Conservation (phyloP, 2,329 filamentous ascomycete genomes). For the Ceratocystis albifundus region DNA sequence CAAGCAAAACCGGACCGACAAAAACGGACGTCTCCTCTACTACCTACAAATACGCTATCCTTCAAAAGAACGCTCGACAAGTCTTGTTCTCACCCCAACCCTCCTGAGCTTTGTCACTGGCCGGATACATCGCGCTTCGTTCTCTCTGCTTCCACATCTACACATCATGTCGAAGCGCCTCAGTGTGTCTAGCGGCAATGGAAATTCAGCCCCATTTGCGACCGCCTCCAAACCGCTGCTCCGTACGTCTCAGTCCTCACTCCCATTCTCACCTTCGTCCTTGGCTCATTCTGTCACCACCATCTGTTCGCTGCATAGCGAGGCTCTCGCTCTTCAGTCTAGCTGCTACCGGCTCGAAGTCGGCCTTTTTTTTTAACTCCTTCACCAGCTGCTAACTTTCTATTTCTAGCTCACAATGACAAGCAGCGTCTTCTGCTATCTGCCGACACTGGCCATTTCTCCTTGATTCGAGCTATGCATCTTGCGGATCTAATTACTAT, state of each 20-base stretch:
- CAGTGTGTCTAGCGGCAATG: slow-evolving; percentile 36
- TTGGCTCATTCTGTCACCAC: not conserved
- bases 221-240: slow-evolving; percentile 15
- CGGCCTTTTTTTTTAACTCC: not conserved
- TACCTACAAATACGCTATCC: no score
- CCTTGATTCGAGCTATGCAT: slow-evolving; percentile 56
- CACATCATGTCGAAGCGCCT: slow-evolving; percentile 53
- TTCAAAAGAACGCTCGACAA: no score
- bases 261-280: not conserved
- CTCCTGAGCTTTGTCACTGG: no score
- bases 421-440: slow-evolving; percentile 67
- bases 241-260: slow-evolving; percentile 28
- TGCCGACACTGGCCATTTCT: slow-evolving; percentile 61
- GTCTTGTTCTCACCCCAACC: no score
- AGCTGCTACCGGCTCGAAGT: not conserved
- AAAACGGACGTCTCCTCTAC: not conserved
- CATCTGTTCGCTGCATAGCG: no score
- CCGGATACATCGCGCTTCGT: no score
- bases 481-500: slow-evolving; percentile 76
- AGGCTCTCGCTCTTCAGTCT: not conserved
- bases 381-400: not conserved
- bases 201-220: slow-evolving; percentile 29
- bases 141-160: not conserved
- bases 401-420: slow-evolving; percentile 43
- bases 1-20: not conserved